A percentile compares a stretch with the other conserved stretches of the same genome.
Evolutionary conservation across 495 filamentous ascomycete genomes (phyloP).

Genomic region (Aspergillus affinis): DNA sequence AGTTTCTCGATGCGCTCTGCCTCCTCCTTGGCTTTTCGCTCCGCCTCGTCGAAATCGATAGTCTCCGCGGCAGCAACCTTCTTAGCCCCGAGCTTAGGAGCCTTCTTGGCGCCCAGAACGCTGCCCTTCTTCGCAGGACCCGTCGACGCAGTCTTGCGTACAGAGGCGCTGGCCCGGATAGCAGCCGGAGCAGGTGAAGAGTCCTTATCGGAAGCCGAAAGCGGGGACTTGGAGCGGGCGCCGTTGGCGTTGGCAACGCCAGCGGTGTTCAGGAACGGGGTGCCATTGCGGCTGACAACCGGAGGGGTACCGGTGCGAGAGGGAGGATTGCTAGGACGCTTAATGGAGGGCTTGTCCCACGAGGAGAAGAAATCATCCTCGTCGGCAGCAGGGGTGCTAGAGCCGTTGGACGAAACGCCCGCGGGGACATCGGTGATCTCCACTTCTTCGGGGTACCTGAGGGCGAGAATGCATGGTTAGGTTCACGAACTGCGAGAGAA

Average conservation of each 20-base stretch:
- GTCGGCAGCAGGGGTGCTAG: slow-evolving; percentile 73
- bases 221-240: slow-evolving; percentile 76
- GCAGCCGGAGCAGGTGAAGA: slow-evolving; percentile 52
- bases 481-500: neutral
- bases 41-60: slow-evolving; percentile 95
- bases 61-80: slow-evolving; percentile 71
- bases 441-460: slow-evolving; percentile 82
- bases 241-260: slow-evolving; percentile 68
- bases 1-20: slow-evolving; percentile 94
- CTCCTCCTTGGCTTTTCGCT: slow-evolving; percentile 95
- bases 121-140: slow-evolving; percentile 71
- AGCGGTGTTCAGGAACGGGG: slow-evolving; percentile 79
- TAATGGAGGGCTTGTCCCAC: slow-evolving; percentile 97
- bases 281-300: slow-evolving; percentile 76
- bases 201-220: slow-evolving; percentile 60
- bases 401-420: slow-evolving; percentile 56
- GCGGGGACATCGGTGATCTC: slow-evolving; percentile 74
- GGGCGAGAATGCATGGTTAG: neutral
- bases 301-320: slow-evolving; percentile 90
- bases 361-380: slow-evolving; percentile 96
- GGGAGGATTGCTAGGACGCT: slow-evolving; percentile 90
- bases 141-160: slow-evolving; percentile 66
- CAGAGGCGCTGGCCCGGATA: slow-evolving; percentile 71
- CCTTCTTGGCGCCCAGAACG: slow-evolving; percentile 88
- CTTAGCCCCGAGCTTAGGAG: slow-evolving; percentile 83